A percentile compares a stretch with the other conserved stretches of the same genome.
These are phyloP conservation scores for Saccharomyces paradoxus DNA, from an alignment of 805 yeast species.

Conservation along the genomic window DNA sequence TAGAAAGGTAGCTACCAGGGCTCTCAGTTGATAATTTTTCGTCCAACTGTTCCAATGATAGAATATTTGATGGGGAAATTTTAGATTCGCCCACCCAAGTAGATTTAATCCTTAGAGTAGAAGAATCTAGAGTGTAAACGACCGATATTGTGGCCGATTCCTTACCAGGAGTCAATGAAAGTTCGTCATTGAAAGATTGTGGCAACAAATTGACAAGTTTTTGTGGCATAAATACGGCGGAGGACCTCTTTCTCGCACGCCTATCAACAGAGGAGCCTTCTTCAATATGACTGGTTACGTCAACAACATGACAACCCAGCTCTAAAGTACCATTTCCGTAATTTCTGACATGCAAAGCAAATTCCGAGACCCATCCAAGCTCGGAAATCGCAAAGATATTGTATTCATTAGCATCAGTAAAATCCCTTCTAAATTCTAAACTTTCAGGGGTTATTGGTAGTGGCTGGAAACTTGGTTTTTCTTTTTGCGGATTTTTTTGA, in stretches of 20 bases:
- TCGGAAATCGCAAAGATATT: conserved; percentile 30
- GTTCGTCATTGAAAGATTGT: conserved; percentile 45
- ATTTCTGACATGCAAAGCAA: conserved; percentile 73
- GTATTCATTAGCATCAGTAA: conserved; percentile 18
- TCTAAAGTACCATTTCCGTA: conserved; percentile 51
- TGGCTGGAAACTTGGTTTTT: conserved; percentile 23
- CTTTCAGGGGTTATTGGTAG: conserved; percentile 16
- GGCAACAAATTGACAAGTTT: conserved; percentile 62
- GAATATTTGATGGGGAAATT: conserved; percentile 46
- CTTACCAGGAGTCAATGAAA: conserved; percentile 55
- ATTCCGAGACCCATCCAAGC: conserved; percentile 44
- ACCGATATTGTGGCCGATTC: conserved; percentile 66
- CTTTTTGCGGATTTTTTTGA: conserved; percentile 25
- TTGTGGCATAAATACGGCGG: conserved; percentile 83
- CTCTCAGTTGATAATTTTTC: conserved; percentile 9
- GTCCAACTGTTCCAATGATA: conserved; percentile 17
- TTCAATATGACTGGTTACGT: conserved; percentile 62
- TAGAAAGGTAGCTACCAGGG: conserved; percentile 7
- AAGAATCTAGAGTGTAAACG: conserved; percentile 68
- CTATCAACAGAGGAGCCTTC: conserved; percentile 75
- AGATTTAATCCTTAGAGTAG: conserved; percentile 62
- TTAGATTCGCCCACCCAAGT: conserved; percentile 70
- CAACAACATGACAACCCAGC: conserved; percentile 80
- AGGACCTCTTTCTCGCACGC: conserved; percentile 82
- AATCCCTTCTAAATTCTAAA: conserved; percentile 12